Evolutionary conservation across 441 rosid genomes (phyloP).

Genomic region (Euphorbia corollata): DNA sequence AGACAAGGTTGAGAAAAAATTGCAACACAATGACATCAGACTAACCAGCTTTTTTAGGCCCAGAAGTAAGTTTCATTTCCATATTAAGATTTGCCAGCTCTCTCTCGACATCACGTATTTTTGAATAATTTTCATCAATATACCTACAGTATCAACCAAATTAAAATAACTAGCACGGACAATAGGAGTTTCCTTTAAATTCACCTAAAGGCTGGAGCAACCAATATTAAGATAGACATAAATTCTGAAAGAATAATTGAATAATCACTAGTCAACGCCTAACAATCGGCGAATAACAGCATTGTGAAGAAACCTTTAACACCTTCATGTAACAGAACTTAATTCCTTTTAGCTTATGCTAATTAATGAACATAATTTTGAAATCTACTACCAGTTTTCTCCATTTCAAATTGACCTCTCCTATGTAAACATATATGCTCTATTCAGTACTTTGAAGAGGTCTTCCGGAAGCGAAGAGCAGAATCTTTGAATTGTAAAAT

Average conservation of each 20-base stretch:
- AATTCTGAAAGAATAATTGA: background rate
- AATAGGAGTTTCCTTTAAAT: background rate
- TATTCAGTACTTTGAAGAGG: background rate
- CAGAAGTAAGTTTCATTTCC: constrained; percentile 95
- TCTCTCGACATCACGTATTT: constrained; percentile 77
- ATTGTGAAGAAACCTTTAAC: background rate
- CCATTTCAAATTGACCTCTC: background rate
- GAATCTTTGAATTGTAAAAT: background rate
- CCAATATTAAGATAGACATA: background rate
- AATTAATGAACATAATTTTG: too few species aligned
- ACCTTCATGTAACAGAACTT: background rate
- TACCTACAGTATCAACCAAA: constrained; percentile 34
- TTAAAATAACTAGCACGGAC: background rate
- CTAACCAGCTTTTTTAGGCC: constrained; percentile 89
- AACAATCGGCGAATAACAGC: too few species aligned
- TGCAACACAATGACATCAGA: constrained; percentile 2
- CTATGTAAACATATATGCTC: background rate
- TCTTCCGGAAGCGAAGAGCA: background rate
- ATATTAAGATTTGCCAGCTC: constrained; percentile 62
- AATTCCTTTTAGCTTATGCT: too few species aligned
- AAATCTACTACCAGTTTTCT: background rate
- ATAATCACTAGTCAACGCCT: too few species aligned
- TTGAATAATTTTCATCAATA: constrained; percentile 79
- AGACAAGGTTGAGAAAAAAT: background rate
- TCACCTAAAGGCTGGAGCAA: constrained; percentile 1